phyloP scores from a whole-genome alignment of 768 basidiomycete genomes.

The Boletus barrowsii region DNA sequence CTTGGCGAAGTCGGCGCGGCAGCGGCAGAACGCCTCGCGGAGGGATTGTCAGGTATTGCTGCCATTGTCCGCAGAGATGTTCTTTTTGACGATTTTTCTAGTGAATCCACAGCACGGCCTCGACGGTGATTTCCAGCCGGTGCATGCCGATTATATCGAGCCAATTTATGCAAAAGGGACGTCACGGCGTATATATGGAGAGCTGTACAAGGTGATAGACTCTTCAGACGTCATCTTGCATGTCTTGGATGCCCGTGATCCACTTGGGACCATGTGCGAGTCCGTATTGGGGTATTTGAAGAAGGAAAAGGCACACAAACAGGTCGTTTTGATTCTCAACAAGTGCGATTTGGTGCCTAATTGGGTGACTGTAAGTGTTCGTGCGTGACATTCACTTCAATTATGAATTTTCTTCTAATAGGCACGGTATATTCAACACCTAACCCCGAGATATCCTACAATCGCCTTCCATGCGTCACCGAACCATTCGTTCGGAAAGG shows the following conservation, averaged over 20 bases:
- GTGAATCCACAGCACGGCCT: constrained; percentile 10
- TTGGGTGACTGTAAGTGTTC: constrained; percentile 87
- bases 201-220: constrained; percentile 98
- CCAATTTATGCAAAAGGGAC: constrained; percentile 96
- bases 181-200: constrained; percentile 93
- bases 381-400: background rate
- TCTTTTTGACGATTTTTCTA: constrained; percentile 3
- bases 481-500: constrained; percentile 98
- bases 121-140: constrained; percentile 44
- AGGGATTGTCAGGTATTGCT: constrained; percentile 44
- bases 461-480: constrained; percentile 99
- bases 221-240: constrained; percentile 97
- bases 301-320: constrained; percentile 97
- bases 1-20: constrained; percentile 64
- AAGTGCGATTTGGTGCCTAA: constrained; percentile 98
- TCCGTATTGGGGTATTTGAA: constrained; percentile 89
- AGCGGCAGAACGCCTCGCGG: constrained; percentile 46
- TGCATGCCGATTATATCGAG: constrained; percentile 79
- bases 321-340: constrained; percentile 94
- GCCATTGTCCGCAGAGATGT: background rate
- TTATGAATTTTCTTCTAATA: constrained; percentile 28
- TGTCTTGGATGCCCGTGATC: constrained; percentile 93
- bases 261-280: constrained; percentile 92
- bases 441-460: constrained; percentile 92
- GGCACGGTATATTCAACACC: constrained; percentile 95